phyloP scores from a whole-genome alignment of 2,329 filamentous ascomycete genomes.

The Pseudocercospora musae region DNA sequence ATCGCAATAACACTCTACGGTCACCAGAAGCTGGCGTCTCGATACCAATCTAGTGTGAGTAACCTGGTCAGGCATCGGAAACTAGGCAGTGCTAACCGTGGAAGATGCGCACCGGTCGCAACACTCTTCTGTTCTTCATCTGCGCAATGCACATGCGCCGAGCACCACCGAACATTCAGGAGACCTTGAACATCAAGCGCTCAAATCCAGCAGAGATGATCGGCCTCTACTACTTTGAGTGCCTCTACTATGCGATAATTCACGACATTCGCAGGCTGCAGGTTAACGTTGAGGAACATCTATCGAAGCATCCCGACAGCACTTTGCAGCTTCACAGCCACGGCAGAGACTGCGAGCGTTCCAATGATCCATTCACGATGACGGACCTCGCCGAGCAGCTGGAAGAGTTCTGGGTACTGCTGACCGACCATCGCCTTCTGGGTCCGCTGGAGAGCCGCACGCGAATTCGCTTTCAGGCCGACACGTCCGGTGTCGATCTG shows the following conservation, averaged over 20 bases:
- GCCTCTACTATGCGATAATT: constrained; percentile 1
- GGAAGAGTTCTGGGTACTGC: background rate
- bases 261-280: background rate
- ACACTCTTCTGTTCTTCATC: background rate
- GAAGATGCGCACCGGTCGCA: background rate
- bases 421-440: background rate
- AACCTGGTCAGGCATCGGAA: background rate
- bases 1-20: background rate
- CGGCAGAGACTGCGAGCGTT: background rate
- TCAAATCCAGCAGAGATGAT: background rate
- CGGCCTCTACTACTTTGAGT: background rate
- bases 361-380: background rate
- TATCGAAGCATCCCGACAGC: background rate
- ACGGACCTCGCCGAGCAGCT: background rate
- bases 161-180: background rate
- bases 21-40: background rate
- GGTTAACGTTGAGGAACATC: background rate
- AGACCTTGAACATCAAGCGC: background rate
- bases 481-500: background rate
- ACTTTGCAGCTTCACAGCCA: background rate
- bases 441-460: background rate
- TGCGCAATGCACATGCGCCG: background rate
- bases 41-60: background rate
- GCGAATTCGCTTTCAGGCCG: too few relatives aligned
- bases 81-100: background rate